Evolutionary conservation across 106 monocot species (phyloP).

Genomic region (Cymbidium sinense): DNA sequence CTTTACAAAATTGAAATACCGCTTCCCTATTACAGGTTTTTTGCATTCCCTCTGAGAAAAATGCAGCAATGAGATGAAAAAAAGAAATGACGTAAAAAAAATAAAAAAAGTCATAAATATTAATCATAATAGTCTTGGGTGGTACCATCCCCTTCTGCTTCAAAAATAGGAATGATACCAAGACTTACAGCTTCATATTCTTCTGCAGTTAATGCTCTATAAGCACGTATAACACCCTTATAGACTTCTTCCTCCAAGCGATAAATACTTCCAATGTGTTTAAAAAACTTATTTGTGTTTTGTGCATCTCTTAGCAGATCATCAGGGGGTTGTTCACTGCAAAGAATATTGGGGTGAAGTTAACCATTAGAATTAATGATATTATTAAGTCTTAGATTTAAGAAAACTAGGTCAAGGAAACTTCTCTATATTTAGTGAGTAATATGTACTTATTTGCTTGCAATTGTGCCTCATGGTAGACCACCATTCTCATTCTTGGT

Average conservation of each 20-base stretch:
- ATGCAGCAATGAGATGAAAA: conserved; percentile 10
- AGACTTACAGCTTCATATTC: conserved; percentile 87
- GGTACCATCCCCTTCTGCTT: not conserved
- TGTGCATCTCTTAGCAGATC: conserved; percentile 73
- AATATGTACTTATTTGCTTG: not conserved
- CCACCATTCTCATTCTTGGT: not conserved
- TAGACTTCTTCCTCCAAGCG: conserved; percentile 21
- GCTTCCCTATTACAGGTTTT: conserved; percentile 75
- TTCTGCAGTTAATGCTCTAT: conserved; percentile 61
- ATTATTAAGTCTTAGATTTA: not conserved
- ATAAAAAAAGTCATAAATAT: not conserved
- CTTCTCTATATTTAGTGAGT: not conserved
- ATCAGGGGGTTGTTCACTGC: conserved; percentile 93
- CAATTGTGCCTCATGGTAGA: not conserved
- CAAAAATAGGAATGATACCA: not conserved
- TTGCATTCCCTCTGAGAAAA: conserved; percentile 55
- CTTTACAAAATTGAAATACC: conserved; percentile 65
- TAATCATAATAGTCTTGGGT: not conserved
- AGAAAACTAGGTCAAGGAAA: not conserved
- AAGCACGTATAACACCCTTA: conserved; percentile 35
- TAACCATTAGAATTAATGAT: not conserved
- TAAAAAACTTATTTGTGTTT: conserved; percentile 78
- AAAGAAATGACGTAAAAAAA: not conserved
- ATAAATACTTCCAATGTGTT: conserved; percentile 65
- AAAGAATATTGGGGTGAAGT: conserved; percentile 7